phyloP scores from a whole-genome alignment of 1,284 basidiomycete species.

The Macrocystidia cucumis region DNA sequence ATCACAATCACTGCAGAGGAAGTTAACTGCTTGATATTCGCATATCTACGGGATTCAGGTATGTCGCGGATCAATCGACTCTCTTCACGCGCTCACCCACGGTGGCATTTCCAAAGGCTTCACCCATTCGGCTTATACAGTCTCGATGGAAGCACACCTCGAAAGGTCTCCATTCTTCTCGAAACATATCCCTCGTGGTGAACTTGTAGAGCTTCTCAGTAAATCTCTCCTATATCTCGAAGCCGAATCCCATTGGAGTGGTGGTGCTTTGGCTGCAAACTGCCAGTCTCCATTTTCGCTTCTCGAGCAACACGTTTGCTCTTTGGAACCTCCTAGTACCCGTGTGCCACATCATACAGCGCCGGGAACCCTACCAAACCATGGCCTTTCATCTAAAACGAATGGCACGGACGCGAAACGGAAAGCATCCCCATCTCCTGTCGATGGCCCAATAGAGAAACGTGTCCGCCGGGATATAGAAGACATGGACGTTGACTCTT shows the following conservation, averaged over 20 bases:
- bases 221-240: conserved; percentile 81
- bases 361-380: background rate
- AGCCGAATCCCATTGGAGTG: conserved; percentile 74
- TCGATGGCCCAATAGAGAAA: conserved; percentile 42
- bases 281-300: conserved; percentile 65
- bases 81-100: conserved; percentile 4
- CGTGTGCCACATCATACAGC: background rate
- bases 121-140: conserved; percentile 68
- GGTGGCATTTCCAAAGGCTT: conserved; percentile 42
- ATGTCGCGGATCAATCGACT: conserved; percentile 6
- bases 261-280: conserved; percentile 45
- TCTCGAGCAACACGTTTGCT: conserved; percentile 64
- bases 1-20: conserved; percentile 74
- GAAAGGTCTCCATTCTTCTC: conserved; percentile 57
- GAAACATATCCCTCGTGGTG: conserved; percentile 74
- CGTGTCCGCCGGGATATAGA: conserved; percentile 37
- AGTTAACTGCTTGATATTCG: conserved; percentile 76
- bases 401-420: conserved; percentile 30
- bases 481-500: conserved; percentile 30
- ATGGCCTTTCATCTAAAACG: conserved; percentile 5
- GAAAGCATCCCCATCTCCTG: conserved; percentile 35
- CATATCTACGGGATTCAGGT: conserved; percentile 80
- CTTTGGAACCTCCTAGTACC: conserved; percentile 35
- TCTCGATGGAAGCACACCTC: conserved; percentile 63
- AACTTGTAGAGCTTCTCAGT: conserved; percentile 71